phyloP scores from a whole-genome alignment of 495 filamentous ascomycete species.

The Aspergillus mulundensis region DNA sequence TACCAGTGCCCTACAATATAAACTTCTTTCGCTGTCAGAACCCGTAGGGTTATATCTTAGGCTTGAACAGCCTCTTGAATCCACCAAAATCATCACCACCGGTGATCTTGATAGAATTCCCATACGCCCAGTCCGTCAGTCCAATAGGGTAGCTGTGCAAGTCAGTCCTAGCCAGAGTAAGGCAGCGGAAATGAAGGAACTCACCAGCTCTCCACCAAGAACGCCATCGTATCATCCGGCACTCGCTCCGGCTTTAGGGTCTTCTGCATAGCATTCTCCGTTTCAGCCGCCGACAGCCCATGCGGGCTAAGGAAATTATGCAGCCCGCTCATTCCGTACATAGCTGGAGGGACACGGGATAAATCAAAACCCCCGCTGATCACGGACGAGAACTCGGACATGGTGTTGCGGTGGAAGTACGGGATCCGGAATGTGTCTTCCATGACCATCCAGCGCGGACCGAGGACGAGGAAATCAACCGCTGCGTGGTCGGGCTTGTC shows the following conservation, averaged over 20 bases:
- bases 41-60: slow-evolving; percentile 5
- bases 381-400: slow-evolving; percentile 7
- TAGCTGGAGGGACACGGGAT: neutral
- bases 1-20: no score
- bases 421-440: slow-evolving; percentile 7
- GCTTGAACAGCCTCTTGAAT: slow-evolving; percentile 4
- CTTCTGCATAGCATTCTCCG: slow-evolving; percentile 5
- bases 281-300: neutral
- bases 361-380: slow-evolving; percentile 4
- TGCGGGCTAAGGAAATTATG: slow-evolving; percentile 1
- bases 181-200: neutral
- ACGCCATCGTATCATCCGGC: slow-evolving; percentile 4
- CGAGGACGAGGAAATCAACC: slow-evolving; percentile 2
- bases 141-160: neutral
- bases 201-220: slow-evolving; percentile 8
- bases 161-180: no score
- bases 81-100: neutral
- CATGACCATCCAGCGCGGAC: slow-evolving; percentile 8
- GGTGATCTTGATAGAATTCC: neutral
- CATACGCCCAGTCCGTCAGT: slow-evolving; percentile 6
- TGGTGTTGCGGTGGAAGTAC: slow-evolving; percentile 9
- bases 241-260: neutral
- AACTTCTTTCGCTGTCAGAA: no score
- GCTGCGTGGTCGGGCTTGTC: slow-evolving; percentile 7
- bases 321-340: slow-evolving; percentile 8